phyloP scores from a whole-genome alignment of 2,329 filamentous ascomycete genomes.

The Penicillium sclerotigenum region DNA sequence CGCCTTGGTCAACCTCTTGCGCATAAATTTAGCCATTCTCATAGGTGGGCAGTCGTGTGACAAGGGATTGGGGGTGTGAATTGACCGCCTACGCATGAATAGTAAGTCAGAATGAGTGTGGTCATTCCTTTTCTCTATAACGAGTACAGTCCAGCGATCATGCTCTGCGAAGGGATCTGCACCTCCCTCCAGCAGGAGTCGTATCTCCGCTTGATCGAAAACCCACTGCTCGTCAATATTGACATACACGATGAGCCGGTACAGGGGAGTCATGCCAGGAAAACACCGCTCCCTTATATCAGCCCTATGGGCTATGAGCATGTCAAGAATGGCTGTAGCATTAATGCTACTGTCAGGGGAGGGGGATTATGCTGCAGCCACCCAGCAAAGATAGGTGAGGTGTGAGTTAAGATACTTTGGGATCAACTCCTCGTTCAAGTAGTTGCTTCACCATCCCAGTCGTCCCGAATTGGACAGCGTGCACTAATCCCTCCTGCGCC shows the following conservation, averaged over 20 bases:
- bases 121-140: neutral
- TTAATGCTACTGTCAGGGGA: too few relatives aligned
- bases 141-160: neutral
- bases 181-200: neutral
- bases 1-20: neutral
- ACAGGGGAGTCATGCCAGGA: neutral
- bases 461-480: too few relatives aligned
- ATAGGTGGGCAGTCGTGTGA: too few relatives aligned
- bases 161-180: neutral
- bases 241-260: neutral
- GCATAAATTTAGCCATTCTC: neutral
- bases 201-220: neutral
- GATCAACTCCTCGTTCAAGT: too few relatives aligned
- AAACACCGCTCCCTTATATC: neutral
- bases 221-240: neutral
- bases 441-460: too few relatives aligned
- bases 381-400: too few relatives aligned
- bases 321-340: neutral
- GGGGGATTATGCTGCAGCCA: too few relatives aligned
- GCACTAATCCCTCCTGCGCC: too few relatives aligned
- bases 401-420: too few relatives aligned
- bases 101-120: too few relatives aligned
- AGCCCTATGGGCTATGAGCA: neutral
- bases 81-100: neutral
- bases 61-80: too few relatives aligned